Conservation (phyloP, 2,329 filamentous ascomycete genomes). For the Pseudogymnoascus sp. region DNA sequence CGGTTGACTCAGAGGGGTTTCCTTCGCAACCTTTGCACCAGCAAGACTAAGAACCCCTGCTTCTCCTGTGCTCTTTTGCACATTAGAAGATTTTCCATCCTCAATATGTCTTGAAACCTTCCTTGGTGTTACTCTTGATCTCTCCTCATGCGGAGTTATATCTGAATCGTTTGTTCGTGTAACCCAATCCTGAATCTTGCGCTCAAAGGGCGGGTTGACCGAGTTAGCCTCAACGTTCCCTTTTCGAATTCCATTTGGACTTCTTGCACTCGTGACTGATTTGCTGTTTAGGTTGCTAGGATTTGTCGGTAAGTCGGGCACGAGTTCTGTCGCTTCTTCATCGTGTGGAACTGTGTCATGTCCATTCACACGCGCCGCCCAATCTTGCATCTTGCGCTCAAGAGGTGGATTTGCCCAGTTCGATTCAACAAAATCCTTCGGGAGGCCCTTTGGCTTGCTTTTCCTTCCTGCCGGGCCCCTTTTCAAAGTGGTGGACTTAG, state of each 20-base stretch:
- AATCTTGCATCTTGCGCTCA: slow-evolving; percentile 52
- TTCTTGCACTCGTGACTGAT: not conserved
- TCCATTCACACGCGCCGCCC: slow-evolving; percentile 34
- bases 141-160: not conserved
- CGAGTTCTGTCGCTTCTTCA: not conserved
- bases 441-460: slow-evolving; percentile 31
- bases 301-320: not conserved
- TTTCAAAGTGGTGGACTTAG: not conserved
- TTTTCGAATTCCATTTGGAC: slow-evolving; percentile 26
- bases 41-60: not conserved
- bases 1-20: slow-evolving; percentile 27
- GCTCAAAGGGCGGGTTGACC: slow-evolving; percentile 46
- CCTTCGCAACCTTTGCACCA: not conserved
- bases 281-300: slow-evolving; percentile 1
- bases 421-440: slow-evolving; percentile 48
- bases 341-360: not conserved
- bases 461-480: not conserved
- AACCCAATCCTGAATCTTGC: slow-evolving; percentile 56
- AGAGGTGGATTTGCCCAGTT: slow-evolving; percentile 46
- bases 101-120: not conserved
- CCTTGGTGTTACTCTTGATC: not conserved
- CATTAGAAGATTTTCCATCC: not conserved
- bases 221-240: slow-evolving; percentile 46
- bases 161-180: slow-evolving; percentile 13
- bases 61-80: not conserved